Evolutionary conservation across 75 land plant genomes (phyloP).

Genomic region (Picea glauca): DNA sequence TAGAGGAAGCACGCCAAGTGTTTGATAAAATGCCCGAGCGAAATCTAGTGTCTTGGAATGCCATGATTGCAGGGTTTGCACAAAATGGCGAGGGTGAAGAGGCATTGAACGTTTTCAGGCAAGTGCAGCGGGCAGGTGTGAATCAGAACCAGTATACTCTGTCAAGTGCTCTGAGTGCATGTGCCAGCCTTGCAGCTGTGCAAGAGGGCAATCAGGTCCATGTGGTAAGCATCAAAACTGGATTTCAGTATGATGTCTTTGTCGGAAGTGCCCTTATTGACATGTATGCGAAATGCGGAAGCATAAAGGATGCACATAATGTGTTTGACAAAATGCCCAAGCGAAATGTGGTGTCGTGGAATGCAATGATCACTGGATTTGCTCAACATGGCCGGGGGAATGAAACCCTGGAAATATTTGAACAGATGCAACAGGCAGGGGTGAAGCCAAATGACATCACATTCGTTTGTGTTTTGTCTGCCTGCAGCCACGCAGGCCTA

Average conservation of each 20-base stretch:
- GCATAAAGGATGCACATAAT: slow-evolving; percentile 9
- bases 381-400: slow-evolving; percentile 22
- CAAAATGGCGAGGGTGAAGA: slow-evolving; percentile 15
- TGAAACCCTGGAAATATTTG: slow-evolving; percentile 13
- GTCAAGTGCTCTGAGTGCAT: slow-evolving; percentile 17
- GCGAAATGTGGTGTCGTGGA: slow-evolving; percentile 16
- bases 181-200: slow-evolving; percentile 16
- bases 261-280: slow-evolving; percentile 13
- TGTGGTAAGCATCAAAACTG: background rate
- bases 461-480: slow-evolving; percentile 13
- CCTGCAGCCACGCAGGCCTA: slow-evolving; percentile 22
- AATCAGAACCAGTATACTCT: slow-evolving; percentile 13
- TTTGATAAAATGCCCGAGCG: slow-evolving; percentile 9
- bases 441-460: slow-evolving; percentile 8
- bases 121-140: slow-evolving; percentile 14
- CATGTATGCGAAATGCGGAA: slow-evolving; percentile 31
- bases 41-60: slow-evolving; percentile 21
- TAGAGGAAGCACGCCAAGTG: slow-evolving; percentile 14
- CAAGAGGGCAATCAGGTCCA: slow-evolving; percentile 18
- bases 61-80: slow-evolving; percentile 15
- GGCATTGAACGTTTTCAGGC: slow-evolving; percentile 18
- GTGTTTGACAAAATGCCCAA: slow-evolving; percentile 12
- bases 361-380: slow-evolving; percentile 22
- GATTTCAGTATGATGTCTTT: slow-evolving; percentile 7
- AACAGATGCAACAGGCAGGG: slow-evolving; percentile 11